Base-by-base conservation (phyloP, 257 asterid species). In the Plectranthus barbatus region DNA sequence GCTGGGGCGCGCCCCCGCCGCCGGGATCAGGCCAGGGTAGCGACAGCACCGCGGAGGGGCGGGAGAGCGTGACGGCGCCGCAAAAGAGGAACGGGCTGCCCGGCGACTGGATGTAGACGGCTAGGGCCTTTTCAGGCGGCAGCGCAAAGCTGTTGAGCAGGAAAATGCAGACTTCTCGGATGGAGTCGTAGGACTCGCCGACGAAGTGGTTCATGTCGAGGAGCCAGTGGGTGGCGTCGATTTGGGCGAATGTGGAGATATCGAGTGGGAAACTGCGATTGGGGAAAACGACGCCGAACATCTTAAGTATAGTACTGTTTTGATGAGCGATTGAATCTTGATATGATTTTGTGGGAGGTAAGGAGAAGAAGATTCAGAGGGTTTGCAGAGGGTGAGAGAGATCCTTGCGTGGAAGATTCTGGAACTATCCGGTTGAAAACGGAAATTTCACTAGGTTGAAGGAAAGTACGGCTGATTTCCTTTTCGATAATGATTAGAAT, bases 181-280 rank as follows among this genome's bases (percentile, higher is more conserved):
- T 76, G 2, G 95, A 81, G 63, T 86, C 95, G 77, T 92, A 88
- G 33, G 88, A 87, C 65, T 92, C 95, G 6, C 96, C 95, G 59
- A 92, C 97, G 74, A 89, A 86, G 72, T 88, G 94, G 79, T 89
- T 86, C 99, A 92, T 89, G 76, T 92, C 99, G 71, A 92, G 95
- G 31, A 26, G 31, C 31, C 31, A 26, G 31, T 26, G 31, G 31
- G 17, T 17, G 17, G 34, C 53, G 80, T 89, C 99, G 76, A 92
- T 89, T 84, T 89, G 97, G 62, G 93, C 26, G 86, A 92, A 92
- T 71, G 96, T 81, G 70, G 99, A 84, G 66, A 86, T 85, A 79
- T 92, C 99, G 61, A 92, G 64, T 1, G 99, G 99, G 79, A 89
- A 92, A 63, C 97, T 92, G 37, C 96, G 96, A 42, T 86, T 92